phyloP scores from a whole-genome alignment of 202 grass and related monocot species.

The Elaeis oleifera region DNA sequence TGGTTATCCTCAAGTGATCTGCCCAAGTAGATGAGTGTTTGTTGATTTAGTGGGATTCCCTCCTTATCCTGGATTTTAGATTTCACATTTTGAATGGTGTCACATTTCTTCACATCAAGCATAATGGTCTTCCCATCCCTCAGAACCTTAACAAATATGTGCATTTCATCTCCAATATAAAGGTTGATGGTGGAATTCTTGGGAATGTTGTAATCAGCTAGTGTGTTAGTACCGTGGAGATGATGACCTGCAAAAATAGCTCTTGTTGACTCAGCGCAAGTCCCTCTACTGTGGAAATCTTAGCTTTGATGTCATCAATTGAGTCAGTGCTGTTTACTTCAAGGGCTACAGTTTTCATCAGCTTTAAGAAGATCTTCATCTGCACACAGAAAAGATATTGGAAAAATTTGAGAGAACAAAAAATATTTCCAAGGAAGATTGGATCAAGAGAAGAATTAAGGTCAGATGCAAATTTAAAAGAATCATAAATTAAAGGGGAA shows the following conservation, averaged over 20 bases:
- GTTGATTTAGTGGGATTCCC: constrained; percentile 35
- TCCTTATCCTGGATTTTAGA: constrained; percentile 23
- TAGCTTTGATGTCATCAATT: constrained; percentile 44
- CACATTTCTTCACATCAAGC: constrained; percentile 46
- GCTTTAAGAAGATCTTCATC: constrained; percentile 35
- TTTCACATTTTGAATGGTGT: constrained; percentile 39
- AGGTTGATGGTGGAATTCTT: constrained; percentile 45
- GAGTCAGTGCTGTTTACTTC: constrained; percentile 43
- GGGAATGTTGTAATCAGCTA: constrained; percentile 40
- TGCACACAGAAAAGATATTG: neutral
- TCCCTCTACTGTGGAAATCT: constrained; percentile 33
- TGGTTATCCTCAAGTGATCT: constrained; percentile 38
- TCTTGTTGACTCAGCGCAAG: constrained; percentile 29
- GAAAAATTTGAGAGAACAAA: no score
- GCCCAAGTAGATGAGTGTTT: constrained; percentile 36
- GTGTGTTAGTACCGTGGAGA: constrained; percentile 26
- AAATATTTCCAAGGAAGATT: no score
- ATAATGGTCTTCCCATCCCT: constrained; percentile 29
- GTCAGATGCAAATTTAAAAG: no score
- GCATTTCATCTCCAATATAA: constrained; percentile 44
- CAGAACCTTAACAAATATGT: constrained; percentile 37
- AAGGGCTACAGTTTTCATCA: constrained; percentile 45
- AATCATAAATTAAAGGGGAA: no score
- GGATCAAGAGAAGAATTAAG: no score
- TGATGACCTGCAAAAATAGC: constrained; percentile 44